Evolutionary conservation across 768 basidiomycete species (phyloP), one percentile per base, ranked within the genome.

Genomic region (Dioszegia hungarica): DNA sequence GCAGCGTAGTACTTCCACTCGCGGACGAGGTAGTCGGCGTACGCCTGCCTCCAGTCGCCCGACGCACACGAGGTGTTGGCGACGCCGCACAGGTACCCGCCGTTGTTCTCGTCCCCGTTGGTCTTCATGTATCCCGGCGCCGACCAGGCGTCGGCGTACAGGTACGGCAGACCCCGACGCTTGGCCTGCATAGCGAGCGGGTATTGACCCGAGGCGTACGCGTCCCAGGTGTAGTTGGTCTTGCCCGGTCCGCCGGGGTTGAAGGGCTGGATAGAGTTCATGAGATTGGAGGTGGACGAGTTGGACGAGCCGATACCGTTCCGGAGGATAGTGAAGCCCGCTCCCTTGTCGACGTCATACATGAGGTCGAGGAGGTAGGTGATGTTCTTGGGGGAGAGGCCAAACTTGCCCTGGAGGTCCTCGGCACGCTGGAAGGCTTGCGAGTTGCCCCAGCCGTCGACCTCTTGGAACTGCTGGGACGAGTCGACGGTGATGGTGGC

Each of bases 251-350:
- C 37, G 2, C 31, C 43, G 19, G 54, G 54, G 27, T n/a, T 25
- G 38, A 10, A 40, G 20, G 54, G 54, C n/a, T 45, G 20, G 31
- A 55, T 46, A 20, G 54, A 45, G 45, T 55, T 46, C 54, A 55
- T 55, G 43, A 55, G 25, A 20, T 55, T 55, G 14, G 22, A 14
- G n/a, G 41, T 28, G 20, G 54, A 55, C 17, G 29, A 20, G 33
- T 46, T 55, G 33, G 25, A 31, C 20, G 54, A 55, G n/a, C 54
- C 54, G 24, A 55, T 55, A 45, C 54, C 54, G 37, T 55, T 55
- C n/a, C 54, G 54, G 11, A 55, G 45, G 43, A 55, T 55, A 31
- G 54, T 55, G 43, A 55, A 55, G 10, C 54, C 54, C n/a, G 54
- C 54, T 5, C 43, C 54, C 54, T 55, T 55, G 28, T 55, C 43